Evolutionary conservation across 495 filamentous ascomycete genomes (phyloP).

Genomic region (Hypomontagnella monticulosa): DNA sequence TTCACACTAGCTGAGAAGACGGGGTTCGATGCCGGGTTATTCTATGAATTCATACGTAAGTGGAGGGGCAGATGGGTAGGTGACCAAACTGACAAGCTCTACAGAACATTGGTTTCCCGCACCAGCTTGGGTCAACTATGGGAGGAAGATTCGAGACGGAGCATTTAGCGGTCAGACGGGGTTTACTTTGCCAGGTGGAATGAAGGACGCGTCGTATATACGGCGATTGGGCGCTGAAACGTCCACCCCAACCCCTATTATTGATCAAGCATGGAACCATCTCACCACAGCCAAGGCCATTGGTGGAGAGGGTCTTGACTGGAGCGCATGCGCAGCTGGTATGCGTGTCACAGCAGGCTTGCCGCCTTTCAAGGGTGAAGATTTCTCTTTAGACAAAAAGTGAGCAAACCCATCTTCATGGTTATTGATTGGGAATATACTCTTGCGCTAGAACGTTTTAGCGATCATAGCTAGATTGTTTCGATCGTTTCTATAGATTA

Average conservation of each 20-base stretch:
- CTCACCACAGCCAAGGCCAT: constrained; percentile 13
- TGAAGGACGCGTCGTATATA: constrained; percentile 21
- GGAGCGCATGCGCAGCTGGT: constrained; percentile 20
- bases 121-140: constrained; percentile 9
- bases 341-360: constrained; percentile 22
- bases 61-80: background rate
- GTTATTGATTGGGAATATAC: no score
- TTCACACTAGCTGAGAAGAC: constrained; percentile 19
- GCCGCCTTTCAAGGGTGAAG: constrained; percentile 15
- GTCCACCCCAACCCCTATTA: constrained; percentile 17
- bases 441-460: no score
- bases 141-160: constrained; percentile 4
- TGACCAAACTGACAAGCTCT: background rate
- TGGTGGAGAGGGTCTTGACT: constrained; percentile 13
- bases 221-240: constrained; percentile 17
- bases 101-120: constrained; percentile 8
- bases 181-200: constrained; percentile 9
- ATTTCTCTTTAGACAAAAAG: constrained; percentile 3
- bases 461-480: no score
- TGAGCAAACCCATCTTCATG: background rate
- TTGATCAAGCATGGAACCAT: constrained; percentile 19
- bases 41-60: constrained; percentile 13
- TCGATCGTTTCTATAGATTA: no score
- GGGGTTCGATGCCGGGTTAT: constrained; percentile 8
- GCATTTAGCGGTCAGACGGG: constrained; percentile 2